phyloP scores from a whole-genome alignment of 176 grass and related monocot species.

The Tillandsia leiboldiana region DNA sequence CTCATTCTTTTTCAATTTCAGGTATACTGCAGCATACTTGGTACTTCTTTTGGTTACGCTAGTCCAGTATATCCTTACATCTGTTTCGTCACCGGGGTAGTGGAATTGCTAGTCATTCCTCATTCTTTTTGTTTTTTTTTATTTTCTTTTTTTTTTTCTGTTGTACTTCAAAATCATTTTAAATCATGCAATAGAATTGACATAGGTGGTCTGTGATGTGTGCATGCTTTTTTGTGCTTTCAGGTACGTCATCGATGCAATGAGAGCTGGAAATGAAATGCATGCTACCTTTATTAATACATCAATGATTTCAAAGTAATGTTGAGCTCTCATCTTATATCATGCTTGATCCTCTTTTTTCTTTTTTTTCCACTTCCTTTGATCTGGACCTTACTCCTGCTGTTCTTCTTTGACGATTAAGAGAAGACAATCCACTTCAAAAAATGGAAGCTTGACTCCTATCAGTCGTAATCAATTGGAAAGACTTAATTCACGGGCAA shows the following conservation, averaged over 20 bases:
- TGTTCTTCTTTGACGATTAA: conserved; percentile 67
- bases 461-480: conserved; percentile 32
- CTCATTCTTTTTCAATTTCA: conserved; percentile 27
- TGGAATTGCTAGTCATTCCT: conserved; percentile 6
- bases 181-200: not conserved
- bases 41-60: conserved; percentile 51
- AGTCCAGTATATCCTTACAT: conserved; percentile 66
- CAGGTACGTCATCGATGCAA: conserved; percentile 70
- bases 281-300: conserved; percentile 63
- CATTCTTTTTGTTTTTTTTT: conserved; percentile 1
- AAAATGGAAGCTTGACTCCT: conserved; percentile 36
- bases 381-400: not conserved
- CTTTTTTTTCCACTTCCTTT: not conserved
- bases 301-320: conserved; percentile 62
- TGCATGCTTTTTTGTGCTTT: conserved; percentile 5
- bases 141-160: not conserved
- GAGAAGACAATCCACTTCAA: conserved; percentile 96
- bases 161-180: not conserved
- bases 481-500: conserved; percentile 24
- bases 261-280: conserved; percentile 49
- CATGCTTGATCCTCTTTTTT: not conserved
- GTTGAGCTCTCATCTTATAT: conserved; percentile 7
- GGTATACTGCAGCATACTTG: conserved; percentile 61
- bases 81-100: conserved; percentile 80
- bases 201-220: not conserved